Evolutionary conservation across 441 rosid species (phyloP), one percentile per base, ranked within the genome.

Genomic region (Isatis lusitanica): DNA sequence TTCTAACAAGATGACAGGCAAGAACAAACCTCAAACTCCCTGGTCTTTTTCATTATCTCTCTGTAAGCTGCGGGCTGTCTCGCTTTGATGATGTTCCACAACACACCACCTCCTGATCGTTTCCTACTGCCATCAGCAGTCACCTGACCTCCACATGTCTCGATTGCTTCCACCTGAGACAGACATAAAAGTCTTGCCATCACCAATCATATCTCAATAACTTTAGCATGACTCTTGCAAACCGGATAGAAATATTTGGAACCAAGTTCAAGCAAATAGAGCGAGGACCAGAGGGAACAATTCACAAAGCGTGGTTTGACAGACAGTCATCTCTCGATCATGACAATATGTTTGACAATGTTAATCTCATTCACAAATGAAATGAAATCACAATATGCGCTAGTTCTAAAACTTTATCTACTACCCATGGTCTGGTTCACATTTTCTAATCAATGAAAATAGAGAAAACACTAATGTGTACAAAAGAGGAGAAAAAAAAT

Each of bases 111-210:
- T 74, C 98, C 85, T 28, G 88, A 90, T 33, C 96, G 89, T 38
- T 40, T 70, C 10, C 94, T 94, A 75, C 78, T 82, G 40, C 98
- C 92, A 75, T 94, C 98, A 71, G 90, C 93, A 55, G 99, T 94
- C 86, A 76, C 86, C 87, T 94, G 97, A 66, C 99, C 98, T 50
- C 99, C 99, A 80, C 97, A 90, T 53, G 84, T 78, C 85, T 86
- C 96, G 65, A 92, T 70, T 28, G 86, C 98, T 76, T 83, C 88
- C 73, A 90, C 97, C 99, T 94, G 86, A 71, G 78, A 82, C 55
- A 28, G 62, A 46, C 55, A 73, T 9, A 51, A 48, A 53, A 7
- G 35, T 18, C 53, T 68, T 43, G 16, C 30, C 57, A 65, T 82
- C 63, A 83, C 66, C 55, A 83, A n/a, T 47, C 47, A 76, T 38